A percentile compares a stretch with the other conserved stretches of the same genome.
phyloP scores from a whole-genome alignment of 768 basidiomycete genomes.

The Macrolepiota albuminosa region DNA sequence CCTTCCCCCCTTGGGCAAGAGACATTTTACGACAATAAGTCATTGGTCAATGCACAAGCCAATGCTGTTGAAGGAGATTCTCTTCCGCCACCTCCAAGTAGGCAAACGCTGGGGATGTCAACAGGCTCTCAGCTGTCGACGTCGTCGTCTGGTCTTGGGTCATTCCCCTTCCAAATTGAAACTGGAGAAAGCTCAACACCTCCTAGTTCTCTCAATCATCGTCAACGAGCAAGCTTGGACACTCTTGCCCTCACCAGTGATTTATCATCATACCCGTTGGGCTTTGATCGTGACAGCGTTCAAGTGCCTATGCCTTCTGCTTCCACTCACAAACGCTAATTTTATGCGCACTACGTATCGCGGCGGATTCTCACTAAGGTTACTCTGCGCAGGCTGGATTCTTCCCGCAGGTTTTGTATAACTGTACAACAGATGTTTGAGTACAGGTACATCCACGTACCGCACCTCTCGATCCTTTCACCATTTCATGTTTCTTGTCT shows the following conservation, averaged over 20 bases:
- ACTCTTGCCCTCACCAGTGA: constrained; percentile 81
- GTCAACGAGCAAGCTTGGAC: constrained; percentile 78
- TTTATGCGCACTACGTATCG: constrained; percentile 1
- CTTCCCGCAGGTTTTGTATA: constrained; percentile 12
- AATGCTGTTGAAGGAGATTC: constrained; percentile 20
- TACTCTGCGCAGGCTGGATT: constrained; percentile 11
- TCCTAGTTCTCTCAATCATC: constrained; percentile 35
- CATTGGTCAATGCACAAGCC: constrained; percentile 12
- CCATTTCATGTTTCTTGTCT: not conserved
- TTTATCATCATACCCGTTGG: constrained; percentile 78
- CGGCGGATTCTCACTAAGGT: constrained; percentile 2
- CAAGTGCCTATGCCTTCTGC: constrained; percentile 22
- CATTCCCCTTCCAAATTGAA: constrained; percentile 86
- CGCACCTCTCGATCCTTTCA: not conserved
- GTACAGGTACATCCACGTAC: constrained; percentile 6
- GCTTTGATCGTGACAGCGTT: constrained; percentile 54
- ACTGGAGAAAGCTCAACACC: constrained; percentile 39
- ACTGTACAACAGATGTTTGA: constrained; percentile 15
- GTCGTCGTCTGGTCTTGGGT: constrained; percentile 74
- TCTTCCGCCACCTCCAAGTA: constrained; percentile 51
- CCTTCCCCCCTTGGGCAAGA: constrained; percentile 59
- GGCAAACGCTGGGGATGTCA: constrained; percentile 65
- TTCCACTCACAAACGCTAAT: constrained; percentile 14
- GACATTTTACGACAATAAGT: constrained; percentile 24
- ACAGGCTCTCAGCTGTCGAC: constrained; percentile 75